phyloP scores from a whole-genome alignment of 1,284 basidiomycete species.

The Heliocybe sulcata region DNA sequence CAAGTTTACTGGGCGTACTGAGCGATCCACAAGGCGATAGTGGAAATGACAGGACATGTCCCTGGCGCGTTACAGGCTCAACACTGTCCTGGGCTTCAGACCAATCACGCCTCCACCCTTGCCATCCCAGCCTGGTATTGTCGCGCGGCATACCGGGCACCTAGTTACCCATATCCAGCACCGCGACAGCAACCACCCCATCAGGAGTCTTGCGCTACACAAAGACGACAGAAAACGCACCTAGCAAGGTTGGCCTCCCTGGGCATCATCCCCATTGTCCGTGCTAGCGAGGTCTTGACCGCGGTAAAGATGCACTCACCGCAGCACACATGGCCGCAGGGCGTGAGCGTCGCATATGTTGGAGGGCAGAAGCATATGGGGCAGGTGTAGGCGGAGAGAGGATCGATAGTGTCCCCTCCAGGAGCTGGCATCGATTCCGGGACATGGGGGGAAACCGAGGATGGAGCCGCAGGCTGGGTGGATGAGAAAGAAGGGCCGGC shows the following conservation, averaged over 20 bases:
- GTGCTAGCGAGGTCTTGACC: constrained; percentile 52
- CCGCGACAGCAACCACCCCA: neutral
- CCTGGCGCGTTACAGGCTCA: constrained; percentile 28
- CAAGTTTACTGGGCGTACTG: no score
- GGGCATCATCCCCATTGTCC: constrained; percentile 33
- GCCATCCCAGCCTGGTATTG: constrained; percentile 59
- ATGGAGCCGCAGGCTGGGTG: neutral
- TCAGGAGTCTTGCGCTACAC: neutral
- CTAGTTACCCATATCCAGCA: constrained; percentile 17
- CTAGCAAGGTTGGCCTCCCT: constrained; percentile 33
- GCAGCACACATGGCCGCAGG: constrained; percentile 73
- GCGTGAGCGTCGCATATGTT: constrained; percentile 66
- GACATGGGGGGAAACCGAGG: neutral
- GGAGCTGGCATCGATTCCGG: constrained; percentile 2
- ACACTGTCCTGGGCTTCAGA: constrained; percentile 38
- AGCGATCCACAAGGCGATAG: no score
- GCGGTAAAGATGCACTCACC: constrained; percentile 71
- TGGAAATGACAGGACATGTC: no score
- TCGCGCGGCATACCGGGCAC: constrained; percentile 60
- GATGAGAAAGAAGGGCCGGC: neutral
- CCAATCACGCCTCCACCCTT: constrained; percentile 58
- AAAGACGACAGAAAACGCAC: constrained; percentile 22
- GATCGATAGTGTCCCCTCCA: constrained; percentile 25
- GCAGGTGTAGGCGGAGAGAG: constrained; percentile 58
- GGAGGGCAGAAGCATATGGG: constrained; percentile 75